phyloP scores from a whole-genome alignment of 257 asterid species.

The Salvia hispanica region DNA sequence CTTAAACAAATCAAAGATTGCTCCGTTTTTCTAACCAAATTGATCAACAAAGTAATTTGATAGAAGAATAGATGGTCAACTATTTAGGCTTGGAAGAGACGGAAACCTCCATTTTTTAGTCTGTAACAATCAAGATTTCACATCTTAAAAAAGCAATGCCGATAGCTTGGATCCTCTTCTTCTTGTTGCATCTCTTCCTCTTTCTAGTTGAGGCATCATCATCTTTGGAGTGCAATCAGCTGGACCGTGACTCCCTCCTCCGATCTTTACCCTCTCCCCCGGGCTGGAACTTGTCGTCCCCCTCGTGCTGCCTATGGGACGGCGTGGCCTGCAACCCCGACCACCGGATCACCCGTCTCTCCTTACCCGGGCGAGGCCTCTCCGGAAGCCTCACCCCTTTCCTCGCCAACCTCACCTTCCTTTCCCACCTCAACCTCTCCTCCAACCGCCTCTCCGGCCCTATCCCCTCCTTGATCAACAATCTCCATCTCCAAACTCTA shows the following conservation, averaged over 20 bases:
- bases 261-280: conserved; percentile 30
- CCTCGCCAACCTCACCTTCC: conserved; percentile 38
- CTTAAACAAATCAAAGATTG: too few species aligned
- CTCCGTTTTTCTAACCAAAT: too few species aligned
- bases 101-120: too few species aligned
- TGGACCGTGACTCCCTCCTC: conserved; percentile 33
- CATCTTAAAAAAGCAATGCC: too few species aligned
- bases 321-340: conserved; percentile 32
- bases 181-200: too few species aligned
- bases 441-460: conserved; percentile 23
- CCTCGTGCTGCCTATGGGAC: conserved; percentile 44
- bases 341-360: conserved; percentile 29
- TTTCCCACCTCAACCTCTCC: conserved; percentile 39
- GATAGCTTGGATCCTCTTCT: too few species aligned
- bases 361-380: conserved; percentile 33
- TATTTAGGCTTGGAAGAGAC: too few species aligned
- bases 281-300: conserved; percentile 41
- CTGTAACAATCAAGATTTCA: too few species aligned
- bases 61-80: too few species aligned
- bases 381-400: conserved; percentile 32
- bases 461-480: background rate
- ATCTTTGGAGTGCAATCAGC: background rate
- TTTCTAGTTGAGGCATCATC: background rate
- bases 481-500: background rate
- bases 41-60: too few species aligned